Conservation (phyloP, 177 flowering plant genomes). For the Telopea speciosissima region DNA sequence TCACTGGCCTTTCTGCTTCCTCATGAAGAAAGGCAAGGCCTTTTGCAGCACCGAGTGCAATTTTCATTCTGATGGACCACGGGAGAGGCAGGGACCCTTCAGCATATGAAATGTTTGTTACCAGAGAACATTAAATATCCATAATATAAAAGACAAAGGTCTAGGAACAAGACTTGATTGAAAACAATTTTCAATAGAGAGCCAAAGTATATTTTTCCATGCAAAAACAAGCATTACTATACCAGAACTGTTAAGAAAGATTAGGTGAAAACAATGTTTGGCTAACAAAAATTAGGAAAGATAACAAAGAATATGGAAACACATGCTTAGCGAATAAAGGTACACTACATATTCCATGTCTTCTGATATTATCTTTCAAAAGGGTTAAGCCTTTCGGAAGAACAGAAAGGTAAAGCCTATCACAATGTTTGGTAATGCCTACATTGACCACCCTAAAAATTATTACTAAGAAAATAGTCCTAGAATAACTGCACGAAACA, state of each 20-base stretch:
- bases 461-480: background rate
- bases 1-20: conserved; percentile 92
- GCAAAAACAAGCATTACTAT: background rate
- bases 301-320: background rate
- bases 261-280: background rate
- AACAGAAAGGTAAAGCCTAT: background rate
- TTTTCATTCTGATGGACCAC: conserved; percentile 49
- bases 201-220: background rate
- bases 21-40: conserved; percentile 95
- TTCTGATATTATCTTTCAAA: background rate
- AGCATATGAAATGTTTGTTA: conserved; percentile 22
- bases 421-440: background rate
- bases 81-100: conserved; percentile 49
- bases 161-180: background rate
- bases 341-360: background rate
- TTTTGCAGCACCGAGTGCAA: conserved; percentile 80
- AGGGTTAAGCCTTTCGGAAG: background rate
- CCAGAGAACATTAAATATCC: conserved; percentile 19
- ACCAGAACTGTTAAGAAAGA: background rate
- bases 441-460: too few relatives aligned
- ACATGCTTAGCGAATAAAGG: background rate
- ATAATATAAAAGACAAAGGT: background rate
- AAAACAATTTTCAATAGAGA: background rate
- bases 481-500: background rate
- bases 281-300: background rate